Percentiles rank a stretch among this genome's conserved stretches.
phyloP scores from a whole-genome alignment of 345 rosid species.

The Ceriops decandra region DNA sequence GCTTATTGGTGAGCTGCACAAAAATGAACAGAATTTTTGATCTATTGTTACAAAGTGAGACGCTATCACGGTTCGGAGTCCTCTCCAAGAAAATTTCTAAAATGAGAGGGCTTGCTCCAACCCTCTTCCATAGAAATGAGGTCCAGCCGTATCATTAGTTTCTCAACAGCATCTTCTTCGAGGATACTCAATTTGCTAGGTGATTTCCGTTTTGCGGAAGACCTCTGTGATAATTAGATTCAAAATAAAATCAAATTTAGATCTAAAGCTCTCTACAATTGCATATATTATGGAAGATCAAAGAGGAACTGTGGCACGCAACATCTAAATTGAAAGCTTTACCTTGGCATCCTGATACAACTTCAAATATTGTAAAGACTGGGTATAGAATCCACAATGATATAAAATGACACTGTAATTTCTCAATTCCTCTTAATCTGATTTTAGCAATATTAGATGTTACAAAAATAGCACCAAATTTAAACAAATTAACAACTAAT shows the following conservation, averaged over 20 bases:
- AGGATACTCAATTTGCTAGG: conserved; percentile 24
- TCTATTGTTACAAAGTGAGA: background rate
- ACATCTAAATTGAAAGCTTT: background rate
- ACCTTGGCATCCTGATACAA: conserved; percentile 46
- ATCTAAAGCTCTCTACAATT: background rate
- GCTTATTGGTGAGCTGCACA: background rate
- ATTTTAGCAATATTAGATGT: conserved; percentile 48
- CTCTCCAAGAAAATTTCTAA: conserved; percentile 48
- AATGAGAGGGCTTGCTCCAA: conserved; percentile 43
- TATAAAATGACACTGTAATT: conserved; percentile 66
- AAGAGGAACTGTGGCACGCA: background rate
- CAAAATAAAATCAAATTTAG: conserved; percentile 1
- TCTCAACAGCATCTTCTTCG: conserved; percentile 54
- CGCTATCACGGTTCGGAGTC: conserved; percentile 60
- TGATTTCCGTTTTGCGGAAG: conserved; percentile 18
- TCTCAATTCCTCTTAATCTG: conserved; percentile 51
- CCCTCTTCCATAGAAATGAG: conserved; percentile 60
- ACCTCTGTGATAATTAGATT: conserved; percentile 22
- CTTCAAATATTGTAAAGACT: conserved; percentile 43
- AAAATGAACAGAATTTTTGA: background rate
- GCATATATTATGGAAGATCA: background rate
- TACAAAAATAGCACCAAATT: conserved; percentile 20
- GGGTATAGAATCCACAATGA: conserved; percentile 57
- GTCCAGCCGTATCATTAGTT: conserved; percentile 48
- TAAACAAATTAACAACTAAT: no score